These are phyloP conservation scores for Vitellaria paradoxa DNA, from an alignment of 179 eudicot species.

Conservation along the genomic window DNA sequence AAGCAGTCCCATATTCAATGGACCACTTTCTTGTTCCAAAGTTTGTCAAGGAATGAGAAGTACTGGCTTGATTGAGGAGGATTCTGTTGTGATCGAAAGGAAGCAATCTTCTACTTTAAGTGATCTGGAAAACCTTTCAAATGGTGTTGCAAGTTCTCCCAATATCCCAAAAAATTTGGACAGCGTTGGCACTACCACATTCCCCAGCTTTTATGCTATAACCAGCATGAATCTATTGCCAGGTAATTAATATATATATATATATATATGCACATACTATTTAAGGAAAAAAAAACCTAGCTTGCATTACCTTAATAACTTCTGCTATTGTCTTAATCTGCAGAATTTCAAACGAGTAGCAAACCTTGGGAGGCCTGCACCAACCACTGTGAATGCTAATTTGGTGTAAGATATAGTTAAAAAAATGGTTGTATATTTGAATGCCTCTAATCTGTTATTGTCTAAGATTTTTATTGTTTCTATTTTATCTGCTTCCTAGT, in stretches of 20 bases:
- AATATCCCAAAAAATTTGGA: conserved; percentile 3
- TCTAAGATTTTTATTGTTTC: conserved; percentile 4
- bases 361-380: conserved; percentile 11
- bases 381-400: neutral
- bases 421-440: neutral
- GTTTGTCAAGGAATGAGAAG: neutral
- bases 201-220: neutral
- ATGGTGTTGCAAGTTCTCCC: neutral
- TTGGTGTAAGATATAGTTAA: neutral
- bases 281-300: neutral
- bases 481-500: neutral
- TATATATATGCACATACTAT: no score
- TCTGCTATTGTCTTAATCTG: neutral
- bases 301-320: neutral
- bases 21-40: no score
- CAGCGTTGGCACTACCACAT: neutral
- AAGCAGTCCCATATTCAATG: neutral
- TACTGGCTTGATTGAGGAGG: neutral
- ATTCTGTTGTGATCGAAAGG: neutral
- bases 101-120: conserved; percentile 4
- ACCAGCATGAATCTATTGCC: neutral
- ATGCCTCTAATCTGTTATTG: neutral
- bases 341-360: conserved; percentile 13
- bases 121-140: conserved; percentile 3
- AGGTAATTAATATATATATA: neutral